These are phyloP conservation scores for Starmerella scarabaei DNA, from an alignment of 805 yeast species.

Conservation along the genomic window DNA sequence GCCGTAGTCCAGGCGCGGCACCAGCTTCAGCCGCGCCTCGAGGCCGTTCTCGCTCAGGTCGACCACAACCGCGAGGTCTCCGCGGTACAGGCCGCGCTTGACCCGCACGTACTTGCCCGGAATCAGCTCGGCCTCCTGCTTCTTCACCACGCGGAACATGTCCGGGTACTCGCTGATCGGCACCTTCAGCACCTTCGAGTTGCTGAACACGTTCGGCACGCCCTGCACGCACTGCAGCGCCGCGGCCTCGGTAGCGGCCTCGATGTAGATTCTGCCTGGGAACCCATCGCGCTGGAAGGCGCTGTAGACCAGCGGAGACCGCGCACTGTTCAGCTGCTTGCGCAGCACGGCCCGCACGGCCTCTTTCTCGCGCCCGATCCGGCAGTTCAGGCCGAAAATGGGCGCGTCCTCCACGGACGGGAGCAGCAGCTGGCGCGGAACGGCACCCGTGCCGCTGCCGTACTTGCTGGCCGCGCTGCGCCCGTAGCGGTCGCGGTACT, in stretches of 20 bases:
- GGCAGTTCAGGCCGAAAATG: slow-evolving; percentile 89
- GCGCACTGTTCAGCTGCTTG: slow-evolving; percentile 65
- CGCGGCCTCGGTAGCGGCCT: slow-evolving; percentile 87
- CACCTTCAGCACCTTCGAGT: slow-evolving; percentile 60
- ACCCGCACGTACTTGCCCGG: slow-evolving; percentile 91
- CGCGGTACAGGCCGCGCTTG: slow-evolving; percentile 80
- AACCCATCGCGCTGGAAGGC: slow-evolving; percentile 92
- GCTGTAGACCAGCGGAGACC: slow-evolving; percentile 72
- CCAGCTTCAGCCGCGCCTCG: slow-evolving; percentile 84
- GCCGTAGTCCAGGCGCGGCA: slow-evolving; percentile 90
- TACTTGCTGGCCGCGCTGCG: slow-evolving; percentile 68
- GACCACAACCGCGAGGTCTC: slow-evolving; percentile 86
- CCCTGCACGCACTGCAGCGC: slow-evolving; percentile 81
- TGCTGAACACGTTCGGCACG: slow-evolving; percentile 67
- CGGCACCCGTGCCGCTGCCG: slow-evolving; percentile 44
- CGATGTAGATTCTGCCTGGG: slow-evolving; percentile 82
- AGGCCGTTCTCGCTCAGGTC: slow-evolving; percentile 88
- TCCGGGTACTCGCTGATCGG: slow-evolving; percentile 95
- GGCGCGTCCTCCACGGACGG: slow-evolving; percentile 96
- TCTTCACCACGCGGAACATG: slow-evolving; percentile 74
- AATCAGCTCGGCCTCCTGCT: slow-evolving; percentile 72
- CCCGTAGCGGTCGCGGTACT: slow-evolving; percentile 83
- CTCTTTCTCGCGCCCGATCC: slow-evolving; percentile 87
- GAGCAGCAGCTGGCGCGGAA: slow-evolving; percentile 81
- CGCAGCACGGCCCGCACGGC: slow-evolving; percentile 72